Conservation (phyloP, 768 basidiomycete genomes). For the Lactarius vividus region DNA sequence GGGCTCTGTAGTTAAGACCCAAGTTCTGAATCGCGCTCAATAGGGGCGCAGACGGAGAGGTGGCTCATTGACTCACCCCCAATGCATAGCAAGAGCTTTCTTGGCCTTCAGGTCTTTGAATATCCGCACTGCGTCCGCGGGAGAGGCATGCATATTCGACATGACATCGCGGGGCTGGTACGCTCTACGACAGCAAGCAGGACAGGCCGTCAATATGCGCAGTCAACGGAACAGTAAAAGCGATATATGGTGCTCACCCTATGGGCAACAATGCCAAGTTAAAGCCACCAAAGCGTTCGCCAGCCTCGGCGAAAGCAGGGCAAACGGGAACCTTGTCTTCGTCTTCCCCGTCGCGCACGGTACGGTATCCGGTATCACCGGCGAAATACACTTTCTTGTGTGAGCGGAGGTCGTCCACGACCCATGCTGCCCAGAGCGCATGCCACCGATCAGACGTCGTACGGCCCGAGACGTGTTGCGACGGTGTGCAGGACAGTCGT, state of each 20-base stretch:
- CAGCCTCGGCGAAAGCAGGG: slow-evolving; percentile 73
- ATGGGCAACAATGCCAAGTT: slow-evolving; percentile 72
- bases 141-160: slow-evolving; percentile 62
- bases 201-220: not conserved
- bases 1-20: slow-evolving; percentile 52
- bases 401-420: slow-evolving; percentile 48
- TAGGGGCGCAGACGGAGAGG: not conserved
- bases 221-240: not conserved
- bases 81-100: slow-evolving; percentile 67
- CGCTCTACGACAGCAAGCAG: slow-evolving; percentile 42
- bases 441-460: slow-evolving; percentile 49
- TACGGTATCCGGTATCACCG: slow-evolving; percentile 68
- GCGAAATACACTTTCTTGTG: slow-evolving; percentile 60
- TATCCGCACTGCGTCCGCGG: slow-evolving; percentile 64
- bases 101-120: slow-evolving; percentile 62
- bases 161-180: slow-evolving; percentile 53
- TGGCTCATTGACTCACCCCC: slow-evolving; percentile 46
- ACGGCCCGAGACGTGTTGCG: slow-evolving; percentile 62
- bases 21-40: slow-evolving; percentile 40
- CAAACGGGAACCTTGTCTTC: slow-evolving; percentile 53
- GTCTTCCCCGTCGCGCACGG: slow-evolving; percentile 46
- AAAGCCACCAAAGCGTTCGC: slow-evolving; percentile 57
- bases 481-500: slow-evolving; percentile 58
- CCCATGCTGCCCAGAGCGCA: slow-evolving; percentile 68
- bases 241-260: slow-evolving; percentile 38